Evolutionary conservation across 108 stramenopile genomes (phyloP), one percentile per base, ranked within the genome.

Genomic region (Cyclotella choctawhatcheeana): DNA sequence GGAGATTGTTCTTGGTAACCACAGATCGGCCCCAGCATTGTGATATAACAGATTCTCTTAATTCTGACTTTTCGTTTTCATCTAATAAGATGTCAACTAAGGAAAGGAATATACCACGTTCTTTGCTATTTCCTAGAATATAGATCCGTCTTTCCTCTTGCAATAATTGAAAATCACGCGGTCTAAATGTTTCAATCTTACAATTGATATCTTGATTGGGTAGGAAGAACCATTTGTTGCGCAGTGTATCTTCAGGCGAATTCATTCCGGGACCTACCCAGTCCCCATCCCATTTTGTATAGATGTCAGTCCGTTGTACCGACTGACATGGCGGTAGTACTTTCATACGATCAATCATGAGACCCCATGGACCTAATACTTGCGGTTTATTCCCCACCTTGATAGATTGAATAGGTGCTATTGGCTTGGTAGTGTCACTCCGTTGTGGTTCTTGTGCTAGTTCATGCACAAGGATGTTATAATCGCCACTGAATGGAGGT

Each of bases 81-180:
- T 45, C 44, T 22, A 79, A 30, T 14, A 79, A 25, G 16, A 79
- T 25, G 61, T 79, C 77, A 20, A 59, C 58, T 16, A 79, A 51
- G 16, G 70, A 58, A 4, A 79, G 65, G 43, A 79, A 79, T 17
- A 79, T 58, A 4, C 77, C 77, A 14, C 77, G 64, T 30, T 71
- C 64, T 24, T 60, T 61, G 44, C 77, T 79, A 24, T 34, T 71
- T 13, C 77, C 77, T 17, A 79, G 45, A 44, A 79, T 50, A 37
- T 67, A 71, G 16, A 79, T 79, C 10, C 63, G 47, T 35, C 66
- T 79, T 32, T 71, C 64, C 27, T 79, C 70, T 10, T 52, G 56
- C 0, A 71, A 18, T 22, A 68, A 58, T 18, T 31, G 44, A 44
- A 79, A 37, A 13, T 70, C 64, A 24, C 67, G 6, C n/a, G 17